Evolutionary conservation across 2,329 filamentous ascomycete genomes (phyloP).

Genomic region (Acephala macrosclerotiorum): DNA sequence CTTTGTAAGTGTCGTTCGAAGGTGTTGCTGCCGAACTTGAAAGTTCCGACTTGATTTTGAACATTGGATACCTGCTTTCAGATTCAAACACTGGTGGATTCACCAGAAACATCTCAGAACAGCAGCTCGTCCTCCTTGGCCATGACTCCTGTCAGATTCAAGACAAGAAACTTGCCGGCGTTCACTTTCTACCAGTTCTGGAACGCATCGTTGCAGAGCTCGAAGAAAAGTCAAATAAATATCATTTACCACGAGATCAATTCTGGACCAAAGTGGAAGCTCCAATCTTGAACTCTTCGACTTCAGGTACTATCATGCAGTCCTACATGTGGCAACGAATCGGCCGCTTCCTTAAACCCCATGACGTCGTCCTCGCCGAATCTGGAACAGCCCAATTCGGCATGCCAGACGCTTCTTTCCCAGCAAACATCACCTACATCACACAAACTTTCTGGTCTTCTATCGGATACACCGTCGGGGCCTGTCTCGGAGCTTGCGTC

Average conservation of each 20-base stretch:
- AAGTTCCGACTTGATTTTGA: constrained; percentile 53
- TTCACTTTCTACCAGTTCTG: constrained; percentile 77
- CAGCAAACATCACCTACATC: constrained; percentile 55
- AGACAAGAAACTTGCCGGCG: constrained; percentile 34
- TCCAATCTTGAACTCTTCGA: constrained; percentile 30
- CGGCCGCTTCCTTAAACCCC: constrained; percentile 54
- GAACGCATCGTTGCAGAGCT: constrained; percentile 62
- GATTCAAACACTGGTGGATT: constrained; percentile 54
- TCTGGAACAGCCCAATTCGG: constrained; percentile 66
- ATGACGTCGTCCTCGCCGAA: constrained; percentile 64
- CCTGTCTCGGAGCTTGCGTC: constrained; percentile 60
- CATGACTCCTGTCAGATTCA: constrained; percentile 38
- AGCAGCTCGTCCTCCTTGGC: constrained; percentile 29
- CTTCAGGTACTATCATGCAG: constrained; percentile 52
- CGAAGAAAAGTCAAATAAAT: constrained; percentile 30
- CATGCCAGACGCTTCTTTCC: constrained; percentile 57
- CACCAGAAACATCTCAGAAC: constrained; percentile 46
- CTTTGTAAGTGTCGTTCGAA: constrained; percentile 35
- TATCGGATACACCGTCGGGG: constrained; percentile 67
- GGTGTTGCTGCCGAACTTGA: constrained; percentile 48
- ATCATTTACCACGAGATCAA: constrained; percentile 23
- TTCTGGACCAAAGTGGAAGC: constrained; percentile 24
- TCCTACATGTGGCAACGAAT: constrained; percentile 56
- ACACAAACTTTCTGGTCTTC: constrained; percentile 64
- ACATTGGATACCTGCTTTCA: constrained; percentile 55